phyloP scores from a whole-genome alignment of 352 stramenopile species.

The Phytopythium vexans region DNA sequence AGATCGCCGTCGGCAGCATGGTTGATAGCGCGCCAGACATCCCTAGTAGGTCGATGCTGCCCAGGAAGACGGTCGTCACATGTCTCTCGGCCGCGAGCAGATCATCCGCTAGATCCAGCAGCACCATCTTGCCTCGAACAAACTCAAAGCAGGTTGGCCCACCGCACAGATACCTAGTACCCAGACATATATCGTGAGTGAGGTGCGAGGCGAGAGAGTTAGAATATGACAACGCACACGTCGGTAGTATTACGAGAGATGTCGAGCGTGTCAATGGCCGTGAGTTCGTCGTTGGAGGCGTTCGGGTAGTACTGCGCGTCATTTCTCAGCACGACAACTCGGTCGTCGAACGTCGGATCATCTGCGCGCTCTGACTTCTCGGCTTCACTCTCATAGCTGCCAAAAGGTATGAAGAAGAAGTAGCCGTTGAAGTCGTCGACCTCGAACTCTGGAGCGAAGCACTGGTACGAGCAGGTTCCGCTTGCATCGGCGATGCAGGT shows the following conservation, averaged over 20 bases:
- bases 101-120: conserved; percentile 12
- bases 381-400: conserved; percentile 19
- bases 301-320: conserved; percentile 16
- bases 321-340: conserved; percentile 11
- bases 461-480: conserved; percentile 14
- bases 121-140: conserved; percentile 16
- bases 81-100: conserved; percentile 11
- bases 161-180: conserved; percentile 12
- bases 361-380: conserved; percentile 12
- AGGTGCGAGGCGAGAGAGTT: not conserved
- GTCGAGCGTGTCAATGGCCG: conserved; percentile 10
- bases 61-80: conserved; percentile 10
- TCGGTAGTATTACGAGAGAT: conserved; percentile 10
- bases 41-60: conserved; percentile 10
- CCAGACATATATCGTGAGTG: not conserved
- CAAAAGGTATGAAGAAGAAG: conserved; percentile 27
- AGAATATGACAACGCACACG: conserved; percentile 15
- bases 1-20: conserved; percentile 8
- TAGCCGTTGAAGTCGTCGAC: conserved; percentile 3
- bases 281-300: conserved; percentile 24
- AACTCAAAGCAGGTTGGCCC: conserved; percentile 8
- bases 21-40: conserved; percentile 7
- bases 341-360: conserved; percentile 8
- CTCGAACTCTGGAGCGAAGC: conserved; percentile 2
- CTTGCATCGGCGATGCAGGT: conserved; percentile 12